Evolutionary conservation across 495 filamentous ascomycete genomes (phyloP), one percentile per base, ranked within the genome.

Genomic region (Evansstolkia leycettana): DNA sequence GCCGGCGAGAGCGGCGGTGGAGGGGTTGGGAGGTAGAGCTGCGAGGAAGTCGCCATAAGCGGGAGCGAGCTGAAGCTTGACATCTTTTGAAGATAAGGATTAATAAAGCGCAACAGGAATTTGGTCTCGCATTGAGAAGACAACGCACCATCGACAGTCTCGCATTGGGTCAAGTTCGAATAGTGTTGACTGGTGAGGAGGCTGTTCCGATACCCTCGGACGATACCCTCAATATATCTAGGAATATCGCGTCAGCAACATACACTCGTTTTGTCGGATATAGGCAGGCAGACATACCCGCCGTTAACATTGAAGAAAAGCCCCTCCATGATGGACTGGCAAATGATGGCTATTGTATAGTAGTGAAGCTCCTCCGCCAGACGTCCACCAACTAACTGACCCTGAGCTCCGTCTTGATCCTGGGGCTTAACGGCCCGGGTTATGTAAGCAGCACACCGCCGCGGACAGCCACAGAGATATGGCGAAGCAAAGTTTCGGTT

Each of bases 21-120:
- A 94, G 45, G 92, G 86, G 58, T 94, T 94, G 14, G 92, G 92
- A 26, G 92, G 88, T 26, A 99, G 83, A 40, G 87, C 72, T 38
- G 82, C 78, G 44, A 99, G 87, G 66, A 90, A 94, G 62, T 99
- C 92, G 59, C 90, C 92, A 56, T 99, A 99, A 38, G 90, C 79
- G 25, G 92, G 90, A 29, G 79, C 82, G 29, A 99, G 85, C 64
- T 99, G 90, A 36, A 96, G 76, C 62, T 95, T 96, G 43, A 99
- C 77, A 72, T 99, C 90, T 96, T 43, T 30, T 19, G 4, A 18
- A 14, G 11, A 7, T 15, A 31, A 6, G 2, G 7, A 20, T 29
- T 12, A n/a, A 29, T 4, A 4, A n/a, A 29, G 14, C 14, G 5
- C 6, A 23, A 19, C 8, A 17, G 16, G 5, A 17, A 36, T 36